Evolutionary conservation across 805 yeast species (phyloP), one percentile per base, ranked within the genome.

Genomic region (Candida dajiaensis): DNA sequence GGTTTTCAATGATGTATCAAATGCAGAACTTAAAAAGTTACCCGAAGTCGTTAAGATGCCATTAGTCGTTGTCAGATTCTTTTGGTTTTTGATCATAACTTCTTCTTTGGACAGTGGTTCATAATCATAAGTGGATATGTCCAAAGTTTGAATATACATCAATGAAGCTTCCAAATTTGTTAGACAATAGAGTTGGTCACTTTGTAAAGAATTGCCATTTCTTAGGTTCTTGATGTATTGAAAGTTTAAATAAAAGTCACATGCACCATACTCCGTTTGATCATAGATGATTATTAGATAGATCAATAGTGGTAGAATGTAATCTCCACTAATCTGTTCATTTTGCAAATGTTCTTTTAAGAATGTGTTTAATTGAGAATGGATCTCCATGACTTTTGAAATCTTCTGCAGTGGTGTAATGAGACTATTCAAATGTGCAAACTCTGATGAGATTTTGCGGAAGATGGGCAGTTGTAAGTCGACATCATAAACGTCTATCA

Each of bases 121-220:
- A 13, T 49, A 28, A 6, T 52, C 45, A 28, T 45, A 51, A 18
- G 37, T 45, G 11, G 47, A 47, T 6, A 54, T 38, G 4, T 53
- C 47, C 12, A 56, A 41, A 2, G 50, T 29, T 22, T 50, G 48
- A 1, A 50, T 46, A 25, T 49, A 59, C 28, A 51, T 46, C 38
- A 59, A 46, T 11, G 63, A 50, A 11, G 64, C 64, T 41, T 59
- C 64, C 12, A 54, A 36, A 43, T 59, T 59, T 4, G 63, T 59
- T 15, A 59, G 43, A 22, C 58, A 54, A 42, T 56, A 59, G 1
- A 54, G 39, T 3, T 53, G 47, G n/a, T 58, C 54, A 11, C 50
- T 53, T 15, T 38, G 39, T 15, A 59, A 47, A 7, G 42, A 45
- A 1, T 39, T 26, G 3, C 44, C 38, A 21, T 56, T 57, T 38